Evolutionary conservation across 2,329 filamentous ascomycete genomes (phyloP), one percentile per base, ranked within the genome.

Genomic region (Penicillium sp.): DNA sequence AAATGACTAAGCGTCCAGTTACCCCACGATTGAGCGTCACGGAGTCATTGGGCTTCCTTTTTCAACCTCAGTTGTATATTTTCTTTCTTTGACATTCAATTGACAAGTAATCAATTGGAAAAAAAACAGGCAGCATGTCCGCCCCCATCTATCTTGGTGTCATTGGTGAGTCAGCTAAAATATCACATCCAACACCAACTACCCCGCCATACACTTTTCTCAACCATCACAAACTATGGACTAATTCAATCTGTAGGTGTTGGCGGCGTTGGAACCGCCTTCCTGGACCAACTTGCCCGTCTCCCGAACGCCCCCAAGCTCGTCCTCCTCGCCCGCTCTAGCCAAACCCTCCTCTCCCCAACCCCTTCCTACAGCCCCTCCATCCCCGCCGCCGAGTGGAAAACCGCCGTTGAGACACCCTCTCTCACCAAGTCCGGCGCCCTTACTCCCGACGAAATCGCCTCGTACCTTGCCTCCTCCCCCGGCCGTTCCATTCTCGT

Each of bases 221-320:
- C 35, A 41, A 41, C 35, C 9, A 41, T 35, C 5, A 41, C 35
- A 15, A 2, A 15, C 35, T 41, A 55, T 15, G 21, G 45, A 35
- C 30, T 46, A 21, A 62, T 8, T 29, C 47, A 19, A 26, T 56
- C 60, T 53, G 21, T 73, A 96, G 93, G 95, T 73, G 91, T 91
- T 71, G 95, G 95, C 70, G 94, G 94, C 67, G 95, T 98, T 65
- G 95, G 95, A 73, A 93, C 93, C 79, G 88, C 88, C 80, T 97
- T 98, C 84, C 87, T 98, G 66, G 83, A 84, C 69, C 95, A 98
- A 79, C 88, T 98, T 62, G 83, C 90, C 67, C 82, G 85, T 66
- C 87, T 90, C 65, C 88, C 88, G 45, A 86, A 90, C 47, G 85
- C 87, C 7, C 85, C 97, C 62, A 88, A 86, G 61, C 88, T 98